Conservation (phyloP, 1,284 basidiomycete genomes). For the Phaffia rhodozyma region DNA sequence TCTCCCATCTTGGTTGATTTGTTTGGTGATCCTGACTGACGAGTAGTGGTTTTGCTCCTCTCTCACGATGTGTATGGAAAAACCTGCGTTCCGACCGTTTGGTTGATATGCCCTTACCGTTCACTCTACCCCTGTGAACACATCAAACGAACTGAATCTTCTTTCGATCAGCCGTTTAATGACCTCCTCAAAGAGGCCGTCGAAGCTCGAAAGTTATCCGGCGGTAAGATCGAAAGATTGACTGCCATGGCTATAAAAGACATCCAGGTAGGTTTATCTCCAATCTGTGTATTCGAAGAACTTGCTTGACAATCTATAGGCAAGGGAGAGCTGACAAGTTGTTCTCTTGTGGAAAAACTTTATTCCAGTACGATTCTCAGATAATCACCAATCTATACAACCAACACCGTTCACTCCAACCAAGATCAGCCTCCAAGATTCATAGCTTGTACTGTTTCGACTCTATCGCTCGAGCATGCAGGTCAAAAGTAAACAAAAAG, state of each 20-base stretch:
- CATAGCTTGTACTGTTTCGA: conserved; percentile 82
- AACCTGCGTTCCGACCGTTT: too few relatives aligned
- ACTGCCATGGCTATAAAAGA: conserved; percentile 59
- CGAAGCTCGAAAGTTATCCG: conserved; percentile 63
- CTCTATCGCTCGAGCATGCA: conserved; percentile 71
- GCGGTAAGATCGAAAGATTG: conserved; percentile 63
- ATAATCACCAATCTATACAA: conserved; percentile 73
- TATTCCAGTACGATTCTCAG: conserved; percentile 58
- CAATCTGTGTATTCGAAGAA: background rate
- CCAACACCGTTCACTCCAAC: conserved; percentile 61
- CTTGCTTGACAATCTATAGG: background rate
- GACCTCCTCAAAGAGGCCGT: conserved; percentile 63
- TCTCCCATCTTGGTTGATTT: too few relatives aligned
- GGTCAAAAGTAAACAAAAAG: conserved; percentile 52
- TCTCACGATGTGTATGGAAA: too few relatives aligned
- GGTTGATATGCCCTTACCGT: too few relatives aligned
- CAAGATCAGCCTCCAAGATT: conserved; percentile 48
- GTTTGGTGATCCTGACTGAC: too few relatives aligned
- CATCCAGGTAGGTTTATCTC: conserved; percentile 48
- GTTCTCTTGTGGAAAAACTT: background rate
- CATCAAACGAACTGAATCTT: too few relatives aligned
- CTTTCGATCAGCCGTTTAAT: conserved; percentile 54
- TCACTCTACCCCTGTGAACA: too few relatives aligned
- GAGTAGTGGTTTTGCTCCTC: too few relatives aligned
- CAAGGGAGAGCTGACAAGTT: background rate